phyloP scores from a whole-genome alignment of 2,329 filamentous ascomycete species.

The Cytospora leucostoma region DNA sequence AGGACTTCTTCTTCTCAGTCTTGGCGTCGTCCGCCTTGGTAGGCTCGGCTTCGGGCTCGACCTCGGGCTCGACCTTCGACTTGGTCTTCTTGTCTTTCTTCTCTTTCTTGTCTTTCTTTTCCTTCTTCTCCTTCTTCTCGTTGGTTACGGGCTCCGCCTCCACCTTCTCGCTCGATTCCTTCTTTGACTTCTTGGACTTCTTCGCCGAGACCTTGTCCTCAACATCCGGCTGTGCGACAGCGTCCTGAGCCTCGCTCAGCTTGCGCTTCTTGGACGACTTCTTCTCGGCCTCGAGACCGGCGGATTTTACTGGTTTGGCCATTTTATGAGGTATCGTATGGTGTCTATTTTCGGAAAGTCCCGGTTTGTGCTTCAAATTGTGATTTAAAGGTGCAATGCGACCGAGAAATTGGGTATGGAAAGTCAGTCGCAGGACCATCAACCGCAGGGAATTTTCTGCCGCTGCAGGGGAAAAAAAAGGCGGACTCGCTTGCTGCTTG shows the following conservation, averaged over 20 bases:
- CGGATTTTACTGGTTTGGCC: slow-evolving; percentile 19
- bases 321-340: not conserved
- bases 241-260: slow-evolving; percentile 21
- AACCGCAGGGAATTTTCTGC: slow-evolving; percentile 9
- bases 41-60: not conserved
- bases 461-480: slow-evolving; percentile 13
- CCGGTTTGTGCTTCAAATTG: not conserved
- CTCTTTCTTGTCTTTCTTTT: slow-evolving; percentile 22
- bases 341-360: not conserved
- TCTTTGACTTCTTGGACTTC: slow-evolving; percentile 22
- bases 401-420: not conserved
- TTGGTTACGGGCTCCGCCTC: not conserved
- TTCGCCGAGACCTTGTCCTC: slow-evolving; percentile 20
- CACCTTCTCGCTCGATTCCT: slow-evolving; percentile 10
- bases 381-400: not conserved
- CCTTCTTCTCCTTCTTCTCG: slow-evolving; percentile 12
- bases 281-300: slow-evolving; percentile 19
- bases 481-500: slow-evolving; percentile 3
- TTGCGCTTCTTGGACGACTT: slow-evolving; percentile 27
- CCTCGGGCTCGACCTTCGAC: slow-evolving; percentile 7
- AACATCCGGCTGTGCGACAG: slow-evolving; percentile 20
- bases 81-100: slow-evolving; percentile 24
- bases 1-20: slow-evolving; percentile 30
- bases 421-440: not conserved
- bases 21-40: slow-evolving; percentile 37